Percentiles rank a stretch among this genome's conserved stretches.
These are phyloP conservation scores for Parasitella parasitica DNA, from an alignment of 371 early-diverging fungal genomes.

Conservation along the genomic window DNA sequence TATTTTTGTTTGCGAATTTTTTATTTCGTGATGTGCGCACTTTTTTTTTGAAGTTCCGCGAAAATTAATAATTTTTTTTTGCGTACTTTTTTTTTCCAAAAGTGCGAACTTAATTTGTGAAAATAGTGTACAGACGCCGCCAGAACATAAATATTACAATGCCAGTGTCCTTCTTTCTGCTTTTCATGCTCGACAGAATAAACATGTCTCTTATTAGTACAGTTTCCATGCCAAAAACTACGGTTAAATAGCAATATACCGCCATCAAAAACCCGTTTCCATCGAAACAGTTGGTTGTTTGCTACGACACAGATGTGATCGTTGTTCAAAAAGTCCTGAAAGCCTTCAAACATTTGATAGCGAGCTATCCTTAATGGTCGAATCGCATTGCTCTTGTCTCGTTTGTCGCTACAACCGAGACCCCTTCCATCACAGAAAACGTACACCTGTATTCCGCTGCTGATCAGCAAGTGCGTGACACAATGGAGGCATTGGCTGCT, in stretches of 20 bases:
- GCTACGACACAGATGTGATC: background rate
- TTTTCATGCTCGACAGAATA: background rate
- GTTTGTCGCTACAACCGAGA: background rate
- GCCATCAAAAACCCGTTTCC: background rate
- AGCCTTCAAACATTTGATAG: background rate
- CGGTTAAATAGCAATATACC: background rate
- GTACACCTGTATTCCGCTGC: conserved; percentile 2
- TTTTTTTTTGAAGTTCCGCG: no score
- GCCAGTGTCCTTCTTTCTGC: background rate
- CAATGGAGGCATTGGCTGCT: background rate
- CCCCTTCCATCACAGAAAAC: background rate
- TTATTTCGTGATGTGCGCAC: no score
- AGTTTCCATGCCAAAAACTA: background rate
- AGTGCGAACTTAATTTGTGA: no score
- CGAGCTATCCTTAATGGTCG: background rate
- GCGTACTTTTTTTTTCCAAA: no score
- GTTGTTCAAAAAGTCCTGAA: background rate
- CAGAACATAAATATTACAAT: no score
- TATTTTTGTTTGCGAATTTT: no score
- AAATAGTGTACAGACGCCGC: no score
- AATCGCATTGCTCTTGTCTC: background rate
- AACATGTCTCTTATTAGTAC: background rate
- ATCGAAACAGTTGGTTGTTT: background rate
- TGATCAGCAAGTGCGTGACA: background rate
- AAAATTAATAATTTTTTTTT: no score